phyloP scores from a whole-genome alignment of 164 flowering plant species.

The Buxus sempervirens region DNA sequence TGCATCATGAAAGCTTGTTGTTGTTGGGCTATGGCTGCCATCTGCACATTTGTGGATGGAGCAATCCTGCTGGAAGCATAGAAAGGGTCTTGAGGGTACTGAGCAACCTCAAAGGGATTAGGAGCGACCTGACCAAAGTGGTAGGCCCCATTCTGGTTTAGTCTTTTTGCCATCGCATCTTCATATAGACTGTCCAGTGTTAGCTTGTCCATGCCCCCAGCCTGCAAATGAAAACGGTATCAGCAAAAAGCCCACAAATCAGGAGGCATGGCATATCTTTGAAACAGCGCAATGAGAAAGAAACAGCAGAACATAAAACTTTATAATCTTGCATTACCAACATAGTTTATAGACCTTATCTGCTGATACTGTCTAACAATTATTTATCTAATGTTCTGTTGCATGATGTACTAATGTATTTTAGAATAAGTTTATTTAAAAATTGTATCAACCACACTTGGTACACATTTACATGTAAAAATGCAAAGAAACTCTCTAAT shows the following conservation, averaged over 20 bases:
- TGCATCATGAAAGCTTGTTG: constrained; percentile 26
- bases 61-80: constrained; percentile 15
- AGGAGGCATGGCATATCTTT: neutral
- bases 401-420: too few species aligned
- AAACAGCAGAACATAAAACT: neutral
- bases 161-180: constrained; percentile 21
- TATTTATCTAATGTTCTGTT: too few species aligned
- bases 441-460: too few species aligned
- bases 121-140: constrained; percentile 20
- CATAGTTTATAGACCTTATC: too few species aligned
- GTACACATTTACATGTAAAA: too few species aligned
- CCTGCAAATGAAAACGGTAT: constrained; percentile 23
- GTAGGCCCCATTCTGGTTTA: constrained; percentile 23
- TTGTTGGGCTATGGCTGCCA: constrained; percentile 26
- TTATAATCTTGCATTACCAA: too few species aligned
- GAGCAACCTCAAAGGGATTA: constrained; percentile 32
- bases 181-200: constrained; percentile 43
- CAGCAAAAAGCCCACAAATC: constrained; percentile 3
- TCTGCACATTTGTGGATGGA: constrained; percentile 28
- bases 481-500: too few species aligned
- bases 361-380: too few species aligned
- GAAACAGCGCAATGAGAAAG: neutral
- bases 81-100: constrained; percentile 20
- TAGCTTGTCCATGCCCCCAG: constrained; percentile 37
- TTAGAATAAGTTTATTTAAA: too few species aligned